phyloP scores from a whole-genome alignment of 1,139 yeast species.

The Chernovozyma aurita region DNA sequence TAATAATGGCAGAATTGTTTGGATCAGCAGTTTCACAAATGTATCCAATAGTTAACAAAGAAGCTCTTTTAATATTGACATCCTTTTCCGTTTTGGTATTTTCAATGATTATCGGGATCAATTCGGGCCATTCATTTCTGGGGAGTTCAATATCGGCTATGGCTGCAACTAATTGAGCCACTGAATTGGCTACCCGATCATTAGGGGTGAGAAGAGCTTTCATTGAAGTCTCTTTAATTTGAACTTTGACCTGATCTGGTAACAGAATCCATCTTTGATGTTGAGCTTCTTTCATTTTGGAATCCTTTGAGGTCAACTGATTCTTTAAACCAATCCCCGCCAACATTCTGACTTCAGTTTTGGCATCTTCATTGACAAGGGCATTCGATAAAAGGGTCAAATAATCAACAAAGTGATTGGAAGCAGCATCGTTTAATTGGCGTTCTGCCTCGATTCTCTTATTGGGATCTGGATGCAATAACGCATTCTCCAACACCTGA shows the following conservation, averaged over 20 bases:
- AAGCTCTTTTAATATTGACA: conserved; percentile 76
- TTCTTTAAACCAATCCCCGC: conserved; percentile 89
- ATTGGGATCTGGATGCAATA: conserved; percentile 59
- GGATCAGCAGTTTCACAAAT: conserved; percentile 95
- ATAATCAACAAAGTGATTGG: conserved; percentile 70
- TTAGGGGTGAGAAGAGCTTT: conserved; percentile 61
- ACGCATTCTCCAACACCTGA: conserved; percentile 72
- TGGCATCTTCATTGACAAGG: conserved; percentile 60
- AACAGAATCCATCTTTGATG: conserved; percentile 62
- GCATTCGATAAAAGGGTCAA: conserved; percentile 69
- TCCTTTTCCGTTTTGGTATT: conserved; percentile 79
- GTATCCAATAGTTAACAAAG: conserved; percentile 86
- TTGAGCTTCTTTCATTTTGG: conserved; percentile 45
- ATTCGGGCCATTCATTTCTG: conserved; percentile 78
- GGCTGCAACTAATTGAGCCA: conserved; percentile 94
- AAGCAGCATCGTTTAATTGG: conserved; percentile 68
- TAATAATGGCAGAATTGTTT: conserved; percentile 67
- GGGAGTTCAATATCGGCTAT: conserved; percentile 95
- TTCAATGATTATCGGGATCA: conserved; percentile 77
- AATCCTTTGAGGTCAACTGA: conserved; percentile 76
- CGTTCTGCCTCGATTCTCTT: conserved; percentile 78
- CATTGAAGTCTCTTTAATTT: conserved; percentile 67
- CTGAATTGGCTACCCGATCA: conserved; percentile 78
- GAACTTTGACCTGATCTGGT: conserved; percentile 49
- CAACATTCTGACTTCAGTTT: conserved; percentile 82